Evolutionary conservation across 1,139 yeast species (phyloP), one percentile per base, ranked within the genome.

Genomic region (Yamadazyma sp.): DNA sequence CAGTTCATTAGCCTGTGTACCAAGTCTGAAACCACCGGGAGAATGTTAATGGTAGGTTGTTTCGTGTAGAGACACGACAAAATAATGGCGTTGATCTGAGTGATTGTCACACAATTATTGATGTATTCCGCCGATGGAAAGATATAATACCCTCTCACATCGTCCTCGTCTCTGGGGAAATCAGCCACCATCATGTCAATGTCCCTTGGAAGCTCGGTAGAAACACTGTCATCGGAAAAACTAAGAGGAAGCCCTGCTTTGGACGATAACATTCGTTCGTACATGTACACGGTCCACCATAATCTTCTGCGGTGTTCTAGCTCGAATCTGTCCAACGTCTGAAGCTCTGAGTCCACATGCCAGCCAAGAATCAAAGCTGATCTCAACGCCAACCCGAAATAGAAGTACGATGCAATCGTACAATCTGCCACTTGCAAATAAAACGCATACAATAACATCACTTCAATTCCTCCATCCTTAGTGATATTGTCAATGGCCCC

Each of bases 251-350:
- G 64, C 0, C 96, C 96, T 1, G 92, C 90, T 53, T 87, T 87
- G 10, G 94, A 83, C 14, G 89, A 82, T 32, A 86, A 63, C 88
- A 86, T 86, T 56, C 95, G 63, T 61, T 87, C 96, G 53, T 83
- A 83, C 86, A 86, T 86, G 59, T 86, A 86, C 9, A 86, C 90
- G 0, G 95, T 86, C 96, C 96, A 87, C 92, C 95, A 87, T 15
- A 87, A 63, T 48, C 96, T 66, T 53, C 95, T 69, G 47, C 94
- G 67, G 57, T 87, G 95, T 50, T 87, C 96, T 38, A 84, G 59
- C 52, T 84, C 89, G 51, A 73, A 82, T 37, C 86, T 61, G 40
- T 80, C 72, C 38, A 84, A 55, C 22, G 70, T 67, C 42, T 80
- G 86, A 50, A 79, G 78, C 41, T 83, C 89, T 6, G 88, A 83